Evolutionary conservation across 2,329 filamentous ascomycete genomes (phyloP).

Genomic region (Trichoderma gracile): DNA sequence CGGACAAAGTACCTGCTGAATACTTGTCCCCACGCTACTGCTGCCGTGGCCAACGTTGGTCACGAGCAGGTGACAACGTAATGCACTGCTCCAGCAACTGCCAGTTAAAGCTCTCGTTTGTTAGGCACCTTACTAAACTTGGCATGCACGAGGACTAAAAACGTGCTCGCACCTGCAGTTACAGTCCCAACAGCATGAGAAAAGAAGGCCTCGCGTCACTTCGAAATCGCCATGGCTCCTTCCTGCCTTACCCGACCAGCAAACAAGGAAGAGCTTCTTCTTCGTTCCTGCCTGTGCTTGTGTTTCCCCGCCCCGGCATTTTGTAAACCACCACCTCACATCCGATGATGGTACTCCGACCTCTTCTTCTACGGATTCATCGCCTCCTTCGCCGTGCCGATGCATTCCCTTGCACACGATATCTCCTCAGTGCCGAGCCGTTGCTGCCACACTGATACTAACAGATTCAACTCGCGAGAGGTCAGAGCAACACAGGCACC

Average conservation of each 20-base stretch:
- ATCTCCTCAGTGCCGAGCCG: not conserved
- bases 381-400: not conserved
- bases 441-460: not conserved
- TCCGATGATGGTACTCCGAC: not conserved
- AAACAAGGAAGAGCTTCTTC: not conserved
- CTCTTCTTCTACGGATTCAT: not conserved
- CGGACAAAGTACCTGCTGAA: too few species aligned
- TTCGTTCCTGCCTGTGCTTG: not conserved
- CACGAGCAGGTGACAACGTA: not conserved
- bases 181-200: conserved; percentile 10
- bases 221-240: not conserved
- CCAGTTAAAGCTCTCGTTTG: too few species aligned
- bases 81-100: not conserved
- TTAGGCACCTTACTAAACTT: conserved; percentile 8
- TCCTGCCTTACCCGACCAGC: not conserved
- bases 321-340: not conserved
- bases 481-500: not conserved
- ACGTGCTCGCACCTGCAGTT: too few species aligned
- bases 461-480: not conserved
- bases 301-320: not conserved
- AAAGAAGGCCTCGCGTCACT: conserved; percentile 1
- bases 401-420: not conserved
- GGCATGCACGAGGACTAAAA: not conserved
- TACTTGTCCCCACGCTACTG: not conserved
- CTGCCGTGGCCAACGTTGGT: not conserved